Base-by-base conservation (phyloP, 192 early-diverging fungal species). In the Backusella australiensis region DNA sequence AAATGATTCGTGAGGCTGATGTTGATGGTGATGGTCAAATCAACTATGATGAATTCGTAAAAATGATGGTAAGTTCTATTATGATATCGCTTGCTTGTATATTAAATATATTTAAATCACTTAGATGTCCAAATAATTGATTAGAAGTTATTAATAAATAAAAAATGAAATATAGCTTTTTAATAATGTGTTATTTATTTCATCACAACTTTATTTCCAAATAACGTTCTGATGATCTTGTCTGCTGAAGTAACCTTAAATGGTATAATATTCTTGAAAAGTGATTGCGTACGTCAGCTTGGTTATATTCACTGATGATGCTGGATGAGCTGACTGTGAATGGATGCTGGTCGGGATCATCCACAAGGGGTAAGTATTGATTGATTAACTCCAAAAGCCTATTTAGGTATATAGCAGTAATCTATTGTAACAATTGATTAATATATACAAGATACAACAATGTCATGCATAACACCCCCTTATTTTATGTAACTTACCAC, bases 331-430 rank as follows among this genome's bases (percentile, higher is more conserved):
- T 90, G 71, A 89, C 76, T 71, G 90, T 74, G 72, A 85, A 69
- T 42, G 90, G 82, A 78, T 87, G 85, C 68, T 88, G 87, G 73
- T 91, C 91, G 44, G 90, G 90, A 42, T 89, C 88, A 75, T 94
- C 90, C 78, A 93, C 90, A 75, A 87, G 88, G 23, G 80, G 78
- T 34, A 93, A 73, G 74, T 94, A 93, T 46, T 93, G 94, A 76
- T 96, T 93, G 68, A 98, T 97, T 69, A 96, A 82, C 70, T 96
- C 94, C 75, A 99, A 94, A 70, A 99, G 85, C 36, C 93, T 94
- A 82, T 96, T 97, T 77, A 99, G 85, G 82, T 94, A 97, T 77
- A 93, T 94, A 52, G 91, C 90, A 29, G 95, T 95, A n/a, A 99
- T 41, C 78, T 79, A 68, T 42, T 19, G 21, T 21, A 63, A 19